phyloP scores from a whole-genome alignment of 805 yeast genomes.

The Hanseniaspora guilliermondii region DNA sequence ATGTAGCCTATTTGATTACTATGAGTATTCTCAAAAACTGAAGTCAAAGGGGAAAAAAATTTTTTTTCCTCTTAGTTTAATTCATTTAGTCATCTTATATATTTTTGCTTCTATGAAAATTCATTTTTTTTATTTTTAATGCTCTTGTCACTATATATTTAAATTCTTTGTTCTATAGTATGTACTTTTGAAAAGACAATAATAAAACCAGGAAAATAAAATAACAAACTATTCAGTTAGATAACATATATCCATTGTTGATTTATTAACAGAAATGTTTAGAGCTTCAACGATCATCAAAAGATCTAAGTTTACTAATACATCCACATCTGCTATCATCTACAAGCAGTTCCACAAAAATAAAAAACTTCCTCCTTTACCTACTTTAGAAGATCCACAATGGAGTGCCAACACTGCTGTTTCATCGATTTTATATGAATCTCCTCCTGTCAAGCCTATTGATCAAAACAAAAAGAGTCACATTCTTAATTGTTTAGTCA shows the following conservation, averaged over 20 bases:
- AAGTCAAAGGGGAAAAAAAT: no score
- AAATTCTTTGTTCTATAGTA: no score
- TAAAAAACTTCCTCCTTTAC: conserved; percentile 77
- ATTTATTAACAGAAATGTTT: background rate
- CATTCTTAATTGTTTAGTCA: conserved; percentile 90
- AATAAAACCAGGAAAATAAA: background rate
- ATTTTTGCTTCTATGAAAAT: no score
- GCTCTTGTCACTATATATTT: no score
- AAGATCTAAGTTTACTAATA: conserved; percentile 25
- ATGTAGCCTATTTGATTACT: no score
- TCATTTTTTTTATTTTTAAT: no score
- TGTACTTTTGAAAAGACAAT: no score
- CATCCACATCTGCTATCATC: conserved; percentile 87
- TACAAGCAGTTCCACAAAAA: conserved; percentile 85
- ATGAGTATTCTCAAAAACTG: no score
- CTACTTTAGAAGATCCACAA: conserved; percentile 81
- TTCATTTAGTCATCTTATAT: no score
- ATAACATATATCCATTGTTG: background rate
- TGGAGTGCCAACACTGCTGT: conserved; percentile 98
- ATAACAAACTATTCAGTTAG: background rate
- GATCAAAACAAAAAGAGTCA: conserved; percentile 64
- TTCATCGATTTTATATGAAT: conserved; percentile 85
- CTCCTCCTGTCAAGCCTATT: conserved; percentile 39
- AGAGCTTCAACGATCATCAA: conserved; percentile 1
- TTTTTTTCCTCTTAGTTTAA: no score